phyloP scores from a whole-genome alignment of 306 rosid species.

The Vigna hirtella region DNA sequence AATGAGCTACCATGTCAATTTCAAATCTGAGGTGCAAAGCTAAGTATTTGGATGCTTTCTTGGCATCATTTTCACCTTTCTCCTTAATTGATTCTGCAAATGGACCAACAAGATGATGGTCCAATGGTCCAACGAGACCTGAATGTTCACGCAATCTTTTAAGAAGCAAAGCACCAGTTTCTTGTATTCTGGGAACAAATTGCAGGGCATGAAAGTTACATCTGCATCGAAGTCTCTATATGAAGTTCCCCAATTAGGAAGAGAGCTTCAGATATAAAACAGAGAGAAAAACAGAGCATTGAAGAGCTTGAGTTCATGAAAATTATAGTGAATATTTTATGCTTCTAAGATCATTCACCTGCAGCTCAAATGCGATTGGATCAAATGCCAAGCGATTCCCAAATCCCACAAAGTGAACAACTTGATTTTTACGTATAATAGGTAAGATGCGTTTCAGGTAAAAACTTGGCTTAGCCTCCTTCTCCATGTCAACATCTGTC shows the following conservation, averaged over 20 bases:
- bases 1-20: slow-evolving; percentile 99
- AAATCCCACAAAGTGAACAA: slow-evolving; percentile 89
- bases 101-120: slow-evolving; percentile 75
- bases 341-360: slow-evolving; percentile 67
- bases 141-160: slow-evolving; percentile 76
- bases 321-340: slow-evolving; percentile 21
- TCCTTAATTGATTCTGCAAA: slow-evolving; percentile 54
- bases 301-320: slow-evolving; percentile 42
- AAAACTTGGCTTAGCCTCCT: slow-evolving; percentile 96
- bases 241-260: slow-evolving; percentile 89
- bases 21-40: slow-evolving; percentile 97
- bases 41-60: slow-evolving; percentile 82
- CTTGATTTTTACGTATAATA: slow-evolving; percentile 77
- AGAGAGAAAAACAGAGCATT: slow-evolving; percentile 30
- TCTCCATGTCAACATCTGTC: slow-evolving; percentile 80
- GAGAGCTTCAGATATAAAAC: slow-evolving; percentile 48
- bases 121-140: slow-evolving; percentile 70
- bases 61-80: slow-evolving; percentile 49
- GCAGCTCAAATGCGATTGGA: slow-evolving; percentile 82
- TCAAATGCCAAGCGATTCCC: slow-evolving; percentile 99
- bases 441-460: slow-evolving; percentile 83
- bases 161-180: slow-evolving; percentile 87
- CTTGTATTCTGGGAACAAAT: slow-evolving; percentile 94
- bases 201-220: slow-evolving; percentile 95
- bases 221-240: slow-evolving; percentile 99